Conservation (phyloP, 148 eudicot genomes). For the Tetragonia tetragonoides region DNA sequence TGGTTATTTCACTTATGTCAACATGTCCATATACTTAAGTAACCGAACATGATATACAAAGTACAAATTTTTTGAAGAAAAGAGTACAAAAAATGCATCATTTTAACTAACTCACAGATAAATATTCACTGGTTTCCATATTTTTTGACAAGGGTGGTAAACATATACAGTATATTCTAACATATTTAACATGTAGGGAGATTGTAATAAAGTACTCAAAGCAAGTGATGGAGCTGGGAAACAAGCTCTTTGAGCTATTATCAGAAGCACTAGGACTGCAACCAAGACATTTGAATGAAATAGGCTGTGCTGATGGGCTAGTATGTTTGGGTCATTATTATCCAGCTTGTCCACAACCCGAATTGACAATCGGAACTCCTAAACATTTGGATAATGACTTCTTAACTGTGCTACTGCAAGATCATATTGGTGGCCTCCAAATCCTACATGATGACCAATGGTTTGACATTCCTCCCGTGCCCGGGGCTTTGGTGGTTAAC, state of each 20-base stretch:
- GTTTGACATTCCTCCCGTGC: slow-evolving; percentile 38
- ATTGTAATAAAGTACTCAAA: slow-evolving; percentile 27
- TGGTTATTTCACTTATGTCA: no score
- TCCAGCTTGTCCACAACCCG: slow-evolving; percentile 54
- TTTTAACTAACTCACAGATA: no score
- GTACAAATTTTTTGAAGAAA: no score
- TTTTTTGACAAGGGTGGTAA: no score
- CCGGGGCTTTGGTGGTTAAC: slow-evolving; percentile 40
- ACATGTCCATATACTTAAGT: no score
- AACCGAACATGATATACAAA: no score
- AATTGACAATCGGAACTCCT: slow-evolving; percentile 34
- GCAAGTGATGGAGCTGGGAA: slow-evolving; percentile 29
- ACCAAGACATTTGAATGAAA: slow-evolving; percentile 24
- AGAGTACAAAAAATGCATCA: no score
- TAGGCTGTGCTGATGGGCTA: slow-evolving; percentile 30
- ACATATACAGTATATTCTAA: no score
- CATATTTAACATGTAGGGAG: slow-evolving; percentile 23
- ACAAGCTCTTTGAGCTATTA: slow-evolving; percentile 20
- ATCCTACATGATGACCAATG: slow-evolving; percentile 30
- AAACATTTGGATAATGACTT: slow-evolving; percentile 33
- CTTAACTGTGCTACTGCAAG: slow-evolving; percentile 38
- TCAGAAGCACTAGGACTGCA: slow-evolving; percentile 37
- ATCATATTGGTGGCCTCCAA: slow-evolving; percentile 40
- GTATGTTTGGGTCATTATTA: slow-evolving; percentile 29
- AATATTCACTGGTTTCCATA: no score